Evolutionary conservation across 2,329 filamentous ascomycete species (phyloP).

Genomic region (Xylaria sp.): DNA sequence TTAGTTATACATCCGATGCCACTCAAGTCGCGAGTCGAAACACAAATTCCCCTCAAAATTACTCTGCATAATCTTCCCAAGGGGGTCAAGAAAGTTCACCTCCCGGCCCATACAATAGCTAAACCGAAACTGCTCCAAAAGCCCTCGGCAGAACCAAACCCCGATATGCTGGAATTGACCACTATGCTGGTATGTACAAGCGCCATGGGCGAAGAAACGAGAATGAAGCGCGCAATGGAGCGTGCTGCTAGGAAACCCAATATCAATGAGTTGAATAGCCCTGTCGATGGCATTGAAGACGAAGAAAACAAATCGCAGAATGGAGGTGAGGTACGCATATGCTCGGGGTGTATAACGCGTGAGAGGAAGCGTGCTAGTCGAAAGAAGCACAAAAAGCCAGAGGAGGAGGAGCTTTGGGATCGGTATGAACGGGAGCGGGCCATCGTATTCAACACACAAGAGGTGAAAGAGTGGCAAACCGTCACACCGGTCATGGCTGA

Average conservation of each 20-base stretch:
- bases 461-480: slow-evolving; percentile 85
- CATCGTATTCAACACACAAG: slow-evolving; percentile 90
- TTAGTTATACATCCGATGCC: slow-evolving; percentile 75
- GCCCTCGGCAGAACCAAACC: slow-evolving; percentile 69
- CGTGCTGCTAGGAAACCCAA: slow-evolving; percentile 60
- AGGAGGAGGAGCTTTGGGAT: slow-evolving; percentile 90
- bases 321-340: slow-evolving; percentile 94
- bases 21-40: slow-evolving; percentile 92
- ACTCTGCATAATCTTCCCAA: slow-evolving; percentile 79
- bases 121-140: slow-evolving; percentile 92
- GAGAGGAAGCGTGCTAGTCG: slow-evolving; percentile 91
- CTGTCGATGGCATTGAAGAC: slow-evolving; percentile 61
- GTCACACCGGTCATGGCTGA: slow-evolving; percentile 64
- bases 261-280: slow-evolving; percentile 45
- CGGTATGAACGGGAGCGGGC: slow-evolving; percentile 83
- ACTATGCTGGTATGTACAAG: slow-evolving; percentile 91
- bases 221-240: slow-evolving; percentile 74
- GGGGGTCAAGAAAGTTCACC: slow-evolving; percentile 81
- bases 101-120: slow-evolving; percentile 91
- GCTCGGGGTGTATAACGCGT: slow-evolving; percentile 87
- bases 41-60: slow-evolving; percentile 90
- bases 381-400: slow-evolving; percentile 92
- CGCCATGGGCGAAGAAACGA: slow-evolving; percentile 80
- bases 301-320: slow-evolving; percentile 81
- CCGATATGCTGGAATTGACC: slow-evolving; percentile 82